phyloP scores from a whole-genome alignment of 441 rosid genomes.

The Pelargonium hybrid region DNA sequence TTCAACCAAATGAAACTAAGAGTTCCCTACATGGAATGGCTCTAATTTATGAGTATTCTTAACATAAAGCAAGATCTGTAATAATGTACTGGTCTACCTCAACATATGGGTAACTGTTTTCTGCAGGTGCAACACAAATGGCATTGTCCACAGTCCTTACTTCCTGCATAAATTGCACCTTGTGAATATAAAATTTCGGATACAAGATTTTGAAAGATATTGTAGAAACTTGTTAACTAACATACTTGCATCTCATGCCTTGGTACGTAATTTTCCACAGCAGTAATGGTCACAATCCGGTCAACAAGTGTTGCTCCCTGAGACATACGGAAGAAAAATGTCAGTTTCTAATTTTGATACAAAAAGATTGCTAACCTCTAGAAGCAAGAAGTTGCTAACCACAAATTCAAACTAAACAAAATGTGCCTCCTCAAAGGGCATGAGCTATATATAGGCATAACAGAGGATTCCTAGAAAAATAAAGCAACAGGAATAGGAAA shows the following conservation, averaged over 20 bases:
- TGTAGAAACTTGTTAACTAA: conserved; percentile 3
- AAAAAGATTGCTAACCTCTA: neutral
- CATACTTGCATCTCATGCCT: conserved; percentile 31
- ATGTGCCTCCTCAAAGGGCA: neutral
- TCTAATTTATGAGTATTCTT: neutral
- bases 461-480: neutral
- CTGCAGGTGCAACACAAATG: conserved; percentile 34
- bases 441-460: too few relatives aligned
- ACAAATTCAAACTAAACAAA: neutral
- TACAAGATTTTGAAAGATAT: conserved; percentile 12
- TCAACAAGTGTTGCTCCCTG: conserved; percentile 70
- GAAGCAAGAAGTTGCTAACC: neutral
- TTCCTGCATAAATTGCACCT: conserved; percentile 42
- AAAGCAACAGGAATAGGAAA: neutral
- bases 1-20: neutral
- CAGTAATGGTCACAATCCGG: conserved; percentile 41
- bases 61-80: conserved; percentile 8
- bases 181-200: conserved; percentile 11
- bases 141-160: conserved; percentile 41
- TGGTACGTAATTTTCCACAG: conserved; percentile 41
- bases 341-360: neutral
- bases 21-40: neutral
- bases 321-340: neutral
- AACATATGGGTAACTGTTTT: conserved; percentile 23
- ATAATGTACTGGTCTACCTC: conserved; percentile 38